A percentile compares a stretch with the other conserved stretches of the same genome.
These are phyloP conservation scores for Ophiostoma sp. DNA, from an alignment of 2,329 filamentous ascomycete species.

Conservation along the genomic window DNA sequence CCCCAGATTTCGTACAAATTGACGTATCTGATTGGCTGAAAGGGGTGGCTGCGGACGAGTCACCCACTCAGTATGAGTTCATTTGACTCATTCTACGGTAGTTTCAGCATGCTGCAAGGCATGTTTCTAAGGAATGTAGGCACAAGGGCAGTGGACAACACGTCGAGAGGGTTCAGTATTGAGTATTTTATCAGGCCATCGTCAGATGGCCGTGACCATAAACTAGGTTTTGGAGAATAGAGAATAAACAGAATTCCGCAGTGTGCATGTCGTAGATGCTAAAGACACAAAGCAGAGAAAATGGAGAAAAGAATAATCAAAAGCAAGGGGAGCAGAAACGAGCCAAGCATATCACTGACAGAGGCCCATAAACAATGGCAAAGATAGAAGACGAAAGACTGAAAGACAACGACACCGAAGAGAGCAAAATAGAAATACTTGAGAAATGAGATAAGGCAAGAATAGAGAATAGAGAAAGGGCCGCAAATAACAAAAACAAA, in stretches of 20 bases:
- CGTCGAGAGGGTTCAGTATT: background rate
- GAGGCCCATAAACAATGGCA: background rate
- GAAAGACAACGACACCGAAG: background rate
- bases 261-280: background rate
- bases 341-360: background rate
- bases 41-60: background rate
- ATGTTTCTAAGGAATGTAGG: background rate
- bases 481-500: background rate
- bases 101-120: background rate
- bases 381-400: background rate
- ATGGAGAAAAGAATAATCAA: background rate
- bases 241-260: background rate
- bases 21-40: background rate
- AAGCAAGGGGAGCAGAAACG: background rate
- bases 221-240: background rate
- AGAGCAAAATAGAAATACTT: background rate
- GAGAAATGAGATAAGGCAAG: background rate
- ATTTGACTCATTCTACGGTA: slow-evolving; percentile 15
- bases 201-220: background rate
- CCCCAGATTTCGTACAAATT: background rate
- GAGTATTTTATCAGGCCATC: background rate
- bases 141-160: background rate
- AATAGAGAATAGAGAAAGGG: background rate
- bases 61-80: slow-evolving; percentile 11
- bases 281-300: background rate